These are phyloP conservation scores for Colletotrichum noveboracense DNA, from an alignment of 2,329 filamentous ascomycete species.

Conservation along the genomic window DNA sequence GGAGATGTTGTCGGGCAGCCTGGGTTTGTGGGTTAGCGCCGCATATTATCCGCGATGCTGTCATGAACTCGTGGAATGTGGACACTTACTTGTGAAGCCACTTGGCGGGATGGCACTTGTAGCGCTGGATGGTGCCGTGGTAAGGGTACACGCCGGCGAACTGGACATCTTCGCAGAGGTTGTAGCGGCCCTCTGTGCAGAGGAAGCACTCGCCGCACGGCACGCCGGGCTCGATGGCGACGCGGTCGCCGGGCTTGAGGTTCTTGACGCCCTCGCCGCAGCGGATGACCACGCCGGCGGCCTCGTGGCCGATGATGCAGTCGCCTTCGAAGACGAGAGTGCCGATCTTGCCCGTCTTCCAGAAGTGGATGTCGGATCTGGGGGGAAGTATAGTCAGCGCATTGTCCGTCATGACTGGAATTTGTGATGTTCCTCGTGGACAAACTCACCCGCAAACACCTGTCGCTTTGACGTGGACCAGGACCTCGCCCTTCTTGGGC, in stretches of 20 bases:
- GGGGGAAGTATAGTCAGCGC: not conserved
- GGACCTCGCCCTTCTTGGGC: conserved; percentile 58
- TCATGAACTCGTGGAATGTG: not conserved
- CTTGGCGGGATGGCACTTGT: conserved; percentile 65
- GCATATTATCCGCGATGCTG: not conserved
- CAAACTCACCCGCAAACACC: conserved; percentile 64
- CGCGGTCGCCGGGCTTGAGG: conserved; percentile 64
- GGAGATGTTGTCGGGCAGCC: conserved; percentile 59
- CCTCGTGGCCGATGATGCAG: conserved; percentile 71
- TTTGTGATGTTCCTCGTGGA: not conserved
- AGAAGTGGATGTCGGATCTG: conserved; percentile 72
- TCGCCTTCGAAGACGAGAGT: conserved; percentile 65
- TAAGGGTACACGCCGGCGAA: conserved; percentile 69
- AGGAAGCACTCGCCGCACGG: conserved; percentile 66
- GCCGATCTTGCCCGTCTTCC: conserved; percentile 69
- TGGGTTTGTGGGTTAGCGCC: conserved; percentile 19
- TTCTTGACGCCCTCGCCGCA: conserved; percentile 59
- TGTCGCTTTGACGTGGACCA: conserved; percentile 66
- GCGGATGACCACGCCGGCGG: conserved; percentile 63
- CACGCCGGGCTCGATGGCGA: conserved; percentile 71
- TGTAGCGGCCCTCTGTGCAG: conserved; percentile 65
- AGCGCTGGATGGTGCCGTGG: conserved; percentile 64
- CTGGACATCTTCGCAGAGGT: conserved; percentile 66
- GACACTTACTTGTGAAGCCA: conserved; percentile 56
- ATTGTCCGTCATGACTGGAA: not conserved